Percentiles rank a stretch among this genome's conserved stretches.
phyloP scores from a whole-genome alignment of 305 asterid species.

The Plantago lanceolata region DNA sequence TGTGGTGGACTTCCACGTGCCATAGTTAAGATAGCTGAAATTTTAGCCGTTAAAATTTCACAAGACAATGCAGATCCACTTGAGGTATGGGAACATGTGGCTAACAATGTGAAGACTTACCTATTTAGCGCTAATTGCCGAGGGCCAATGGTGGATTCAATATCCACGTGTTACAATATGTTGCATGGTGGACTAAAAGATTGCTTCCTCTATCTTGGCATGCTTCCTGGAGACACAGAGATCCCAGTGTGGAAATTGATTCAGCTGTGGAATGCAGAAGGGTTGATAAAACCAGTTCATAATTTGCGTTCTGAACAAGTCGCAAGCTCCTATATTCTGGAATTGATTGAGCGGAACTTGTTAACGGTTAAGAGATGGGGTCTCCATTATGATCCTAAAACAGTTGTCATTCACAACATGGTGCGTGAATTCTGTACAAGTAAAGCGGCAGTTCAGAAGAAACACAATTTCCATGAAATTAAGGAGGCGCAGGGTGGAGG shows the following conservation, averaged over 20 bases:
- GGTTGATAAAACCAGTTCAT: neutral
- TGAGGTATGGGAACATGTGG: neutral
- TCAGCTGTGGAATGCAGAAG: constrained; percentile 9
- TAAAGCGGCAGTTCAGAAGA: neutral
- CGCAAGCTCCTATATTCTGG: neutral
- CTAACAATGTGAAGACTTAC: neutral
- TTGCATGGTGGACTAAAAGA: neutral
- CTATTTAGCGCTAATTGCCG: neutral
- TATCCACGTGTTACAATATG: neutral
- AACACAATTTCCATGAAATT: too few species aligned
- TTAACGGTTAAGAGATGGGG: neutral
- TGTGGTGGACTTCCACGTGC: constrained; percentile 5
- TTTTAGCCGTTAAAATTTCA: neutral
- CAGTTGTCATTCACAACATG: neutral
- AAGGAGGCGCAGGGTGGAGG: neutral
- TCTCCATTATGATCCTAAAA: neutral
- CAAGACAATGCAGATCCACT: neutral
- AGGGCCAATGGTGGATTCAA: neutral
- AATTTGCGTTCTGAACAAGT: neutral
- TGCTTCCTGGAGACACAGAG: neutral
- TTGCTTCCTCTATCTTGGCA: neutral
- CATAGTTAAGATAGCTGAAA: neutral
- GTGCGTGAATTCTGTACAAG: neutral
- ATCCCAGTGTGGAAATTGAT: constrained; percentile 2
- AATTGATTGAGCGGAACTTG: neutral